A percentile compares a stretch with the other conserved stretches of the same genome.
phyloP scores from a whole-genome alignment of 306 rosid species.

The Astragalus glycyphyllos region DNA sequence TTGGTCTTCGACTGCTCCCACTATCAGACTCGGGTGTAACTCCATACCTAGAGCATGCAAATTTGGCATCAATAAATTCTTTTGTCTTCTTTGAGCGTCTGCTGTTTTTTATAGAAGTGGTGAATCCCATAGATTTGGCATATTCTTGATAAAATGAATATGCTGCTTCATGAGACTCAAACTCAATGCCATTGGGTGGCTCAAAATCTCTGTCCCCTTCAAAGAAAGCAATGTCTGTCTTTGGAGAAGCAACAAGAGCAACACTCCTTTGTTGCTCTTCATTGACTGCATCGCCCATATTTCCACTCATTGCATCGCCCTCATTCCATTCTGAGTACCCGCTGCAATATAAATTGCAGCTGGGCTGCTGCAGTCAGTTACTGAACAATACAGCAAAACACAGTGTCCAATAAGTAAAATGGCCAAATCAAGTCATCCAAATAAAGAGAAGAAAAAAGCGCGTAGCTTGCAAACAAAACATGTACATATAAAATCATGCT shows the following conservation, averaged over 20 bases:
- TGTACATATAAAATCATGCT: background rate
- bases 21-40: slow-evolving; percentile 87
- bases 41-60: slow-evolving; percentile 95
- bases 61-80: slow-evolving; percentile 93
- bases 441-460: background rate
- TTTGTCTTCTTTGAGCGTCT: slow-evolving; percentile 95
- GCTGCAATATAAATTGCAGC: slow-evolving; percentile 31
- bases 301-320: slow-evolving; percentile 44
- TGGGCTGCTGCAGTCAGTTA: slow-evolving; percentile 36
- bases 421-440: slow-evolving; percentile 30
- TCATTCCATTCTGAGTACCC: slow-evolving; percentile 48
- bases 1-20: slow-evolving; percentile 86
- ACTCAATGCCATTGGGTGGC: slow-evolving; percentile 81
- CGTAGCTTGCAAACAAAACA: slow-evolving; percentile 16
- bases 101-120: slow-evolving; percentile 91
- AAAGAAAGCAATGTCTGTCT: slow-evolving; percentile 58
- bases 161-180: slow-evolving; percentile 84
- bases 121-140: slow-evolving; percentile 98
- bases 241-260: slow-evolving; percentile 53
- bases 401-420: slow-evolving; percentile 7
- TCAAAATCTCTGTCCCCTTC: slow-evolving; percentile 81
- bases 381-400: slow-evolving; percentile 37
- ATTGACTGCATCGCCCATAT: slow-evolving; percentile 61
- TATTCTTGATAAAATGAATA: slow-evolving; percentile 87
- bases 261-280: slow-evolving; percentile 59